A percentile compares a stretch with the other conserved stretches of the same genome.
Evolutionary conservation across 306 rosid genomes (phyloP).

Genomic region (Fragaria nilgerrensis): DNA sequence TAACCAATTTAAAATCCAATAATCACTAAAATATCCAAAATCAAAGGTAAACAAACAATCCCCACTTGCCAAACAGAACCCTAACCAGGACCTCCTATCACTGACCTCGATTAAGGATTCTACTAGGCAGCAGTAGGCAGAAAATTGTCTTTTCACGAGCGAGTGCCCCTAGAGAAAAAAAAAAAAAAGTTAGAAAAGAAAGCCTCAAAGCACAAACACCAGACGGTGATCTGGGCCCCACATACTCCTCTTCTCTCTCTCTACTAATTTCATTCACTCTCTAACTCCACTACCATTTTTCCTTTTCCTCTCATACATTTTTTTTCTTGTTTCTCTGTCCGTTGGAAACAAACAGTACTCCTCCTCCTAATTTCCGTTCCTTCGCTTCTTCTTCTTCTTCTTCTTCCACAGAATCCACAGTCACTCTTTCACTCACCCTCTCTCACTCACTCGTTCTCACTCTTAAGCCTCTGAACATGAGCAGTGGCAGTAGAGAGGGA

Average conservation of each 20-base stretch:
- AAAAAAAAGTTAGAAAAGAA: background rate
- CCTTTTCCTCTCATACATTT: constrained; percentile 26
- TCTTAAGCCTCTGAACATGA: constrained; percentile 53
- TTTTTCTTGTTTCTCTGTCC: constrained; percentile 37
- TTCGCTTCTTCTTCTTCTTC: background rate
- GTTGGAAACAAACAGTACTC: constrained; percentile 61
- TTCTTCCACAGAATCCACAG: background rate
- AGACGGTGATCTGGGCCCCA: constrained; percentile 2
- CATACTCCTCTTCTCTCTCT: background rate
- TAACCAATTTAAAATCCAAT: background rate
- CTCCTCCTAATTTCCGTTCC: background rate
- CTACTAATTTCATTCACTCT: background rate
- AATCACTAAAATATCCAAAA: background rate
- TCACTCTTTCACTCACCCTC: constrained; percentile 9
- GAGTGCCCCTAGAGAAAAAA: constrained; percentile 21
- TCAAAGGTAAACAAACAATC: background rate
- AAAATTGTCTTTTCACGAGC: constrained; percentile 27
- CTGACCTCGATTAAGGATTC: constrained; percentile 27
- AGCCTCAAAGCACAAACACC: background rate
- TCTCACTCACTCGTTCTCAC: constrained; percentile 16
- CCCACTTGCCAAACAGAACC: constrained; percentile 11
- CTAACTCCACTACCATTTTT: constrained; percentile 17
- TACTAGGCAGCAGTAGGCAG: constrained; percentile 4
- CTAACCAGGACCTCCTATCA: background rate
- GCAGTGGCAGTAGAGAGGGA: constrained; percentile 40